These are phyloP conservation scores for Cyberlindnera euphorbiiphila DNA, from an alignment of 805 yeast genomes.

Conservation along the genomic window DNA sequence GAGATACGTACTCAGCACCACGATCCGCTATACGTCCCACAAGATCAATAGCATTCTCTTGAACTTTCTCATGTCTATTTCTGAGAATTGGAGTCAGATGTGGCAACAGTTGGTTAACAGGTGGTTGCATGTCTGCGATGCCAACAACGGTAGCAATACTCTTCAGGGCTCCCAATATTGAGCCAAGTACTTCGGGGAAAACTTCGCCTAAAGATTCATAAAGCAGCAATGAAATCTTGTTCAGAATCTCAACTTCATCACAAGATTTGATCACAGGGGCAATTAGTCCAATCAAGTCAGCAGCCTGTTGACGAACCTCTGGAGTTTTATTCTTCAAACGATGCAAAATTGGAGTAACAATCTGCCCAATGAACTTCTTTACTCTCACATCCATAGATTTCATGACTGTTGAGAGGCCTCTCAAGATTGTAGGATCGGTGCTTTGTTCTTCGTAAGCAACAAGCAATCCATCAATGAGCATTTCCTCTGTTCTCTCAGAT, in stretches of 20 bases:
- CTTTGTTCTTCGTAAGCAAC: constrained; percentile 80
- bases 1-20: constrained; percentile 78
- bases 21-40: constrained; percentile 79
- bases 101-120: constrained; percentile 77
- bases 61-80: constrained; percentile 88
- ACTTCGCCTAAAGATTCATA: constrained; percentile 94
- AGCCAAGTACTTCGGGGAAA: constrained; percentile 89
- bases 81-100: constrained; percentile 87
- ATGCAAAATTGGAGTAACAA: constrained; percentile 67
- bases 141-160: constrained; percentile 60
- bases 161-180: constrained; percentile 68
- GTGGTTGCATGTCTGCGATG: constrained; percentile 65
- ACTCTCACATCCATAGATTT: constrained; percentile 58
- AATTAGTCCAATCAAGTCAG: constrained; percentile 64
- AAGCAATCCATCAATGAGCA: constrained; percentile 75
- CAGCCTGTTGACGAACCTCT: constrained; percentile 76
- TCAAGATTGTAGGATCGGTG: constrained; percentile 52
- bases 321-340: constrained; percentile 69
- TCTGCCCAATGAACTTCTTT: constrained; percentile 67
- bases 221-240: constrained; percentile 67
- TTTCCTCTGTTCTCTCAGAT: constrained; percentile 53
- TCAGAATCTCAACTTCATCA: constrained; percentile 57
- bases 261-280: constrained; percentile 67
- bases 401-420: constrained; percentile 62
- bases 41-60: constrained; percentile 71